Evolutionary conservation across 768 basidiomycete genomes (phyloP), one percentile per base, ranked within the genome.

Genomic region (Sutorius australiensis): DNA sequence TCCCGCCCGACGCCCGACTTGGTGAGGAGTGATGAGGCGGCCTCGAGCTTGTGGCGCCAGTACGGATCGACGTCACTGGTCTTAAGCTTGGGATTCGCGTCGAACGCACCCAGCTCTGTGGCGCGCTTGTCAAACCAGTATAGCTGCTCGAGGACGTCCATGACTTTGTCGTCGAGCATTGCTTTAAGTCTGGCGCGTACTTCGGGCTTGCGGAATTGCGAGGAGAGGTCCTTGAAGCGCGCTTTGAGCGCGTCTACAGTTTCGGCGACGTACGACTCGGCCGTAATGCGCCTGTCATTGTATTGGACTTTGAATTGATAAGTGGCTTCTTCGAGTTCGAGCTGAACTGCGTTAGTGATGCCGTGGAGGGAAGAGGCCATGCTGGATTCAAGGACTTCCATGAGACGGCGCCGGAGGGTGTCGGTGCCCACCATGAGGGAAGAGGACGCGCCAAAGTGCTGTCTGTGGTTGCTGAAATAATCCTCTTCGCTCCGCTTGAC

Each of bases 231-330:
- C 63, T 87, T 90, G 79, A 99, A 95, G 40, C 87, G 83, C 0
- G 80, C 79, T 73, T 99, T 99, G 57, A 99, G 82, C 6, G 81
- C 77, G 65, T 99, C 97, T 72, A 98, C 87, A 2, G 95, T 94
- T 73, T 98, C 97, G 7, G 97, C 95, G 44, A 99, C 92, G 67
- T 99, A 99, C 2, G 92, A 94, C 69, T 99, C 97, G 11, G 97
- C 86, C 1, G 90, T 88, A 54, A 98, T 90, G 21, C 92, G 82
- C 21, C 92, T 85, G 72, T 99, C 97, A 66, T 99, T 99, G 74
- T 92, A 92, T 68, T 95, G 89, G 2, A 99, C 97, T 73, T 99
- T 99, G 82, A 99, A 99, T 70, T 98, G 97, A 69, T 99, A 99
- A 12, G 86, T 87, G 3, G 97, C 86, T 64, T 98, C 97, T 70